Percentiles rank a stretch among this genome's conserved stretches.
phyloP scores from a whole-genome alignment of 2,329 filamentous ascomycete species.

The Aplosporella prunicola region DNA sequence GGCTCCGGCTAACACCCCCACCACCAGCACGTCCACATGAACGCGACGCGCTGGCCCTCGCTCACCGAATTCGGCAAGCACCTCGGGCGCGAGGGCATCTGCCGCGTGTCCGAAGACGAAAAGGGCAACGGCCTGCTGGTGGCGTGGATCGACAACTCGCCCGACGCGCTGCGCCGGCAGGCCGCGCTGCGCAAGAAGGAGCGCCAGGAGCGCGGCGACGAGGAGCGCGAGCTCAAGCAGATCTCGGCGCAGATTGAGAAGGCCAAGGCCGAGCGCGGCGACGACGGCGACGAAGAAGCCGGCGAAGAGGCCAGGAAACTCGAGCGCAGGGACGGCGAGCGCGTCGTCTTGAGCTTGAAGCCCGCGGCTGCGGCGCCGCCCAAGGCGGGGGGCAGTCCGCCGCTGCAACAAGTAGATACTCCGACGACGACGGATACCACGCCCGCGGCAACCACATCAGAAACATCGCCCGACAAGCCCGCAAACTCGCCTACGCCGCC shows the following conservation, averaged over 20 bases:
- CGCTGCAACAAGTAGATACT: constrained; percentile 1
- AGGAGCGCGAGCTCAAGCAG: constrained; percentile 76
- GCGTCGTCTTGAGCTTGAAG: constrained; percentile 27
- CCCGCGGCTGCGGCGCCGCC: constrained; percentile 14
- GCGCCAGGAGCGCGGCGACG: constrained; percentile 79
- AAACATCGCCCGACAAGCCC: no score
- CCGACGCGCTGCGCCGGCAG: constrained; percentile 69
- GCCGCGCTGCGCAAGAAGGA: constrained; percentile 79
- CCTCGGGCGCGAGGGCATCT: constrained; percentile 77
- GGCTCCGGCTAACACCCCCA: no score
- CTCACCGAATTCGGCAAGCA: constrained; percentile 86
- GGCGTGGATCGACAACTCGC: constrained; percentile 83
- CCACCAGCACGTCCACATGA: constrained; percentile 89
- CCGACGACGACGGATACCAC: constrained; percentile 5
- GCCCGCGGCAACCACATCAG: constrained; percentile 30
- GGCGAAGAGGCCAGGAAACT: constrained; percentile 38
- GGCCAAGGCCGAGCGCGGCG: constrained; percentile 20
- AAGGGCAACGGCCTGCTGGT: constrained; percentile 72
- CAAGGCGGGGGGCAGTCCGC: background rate
- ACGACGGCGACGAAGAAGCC: constrained; percentile 32
- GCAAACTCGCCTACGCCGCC: constrained; percentile 10
- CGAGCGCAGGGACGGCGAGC: constrained; percentile 35
- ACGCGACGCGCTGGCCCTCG: constrained; percentile 78
- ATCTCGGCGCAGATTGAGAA: constrained; percentile 72
- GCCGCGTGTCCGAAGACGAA: constrained; percentile 73